Percentiles rank a stretch among this genome's conserved stretches.
These are phyloP conservation scores for Lachnellula willkommii DNA, from an alignment of 2,329 filamentous ascomycete genomes.

Conservation along the genomic window DNA sequence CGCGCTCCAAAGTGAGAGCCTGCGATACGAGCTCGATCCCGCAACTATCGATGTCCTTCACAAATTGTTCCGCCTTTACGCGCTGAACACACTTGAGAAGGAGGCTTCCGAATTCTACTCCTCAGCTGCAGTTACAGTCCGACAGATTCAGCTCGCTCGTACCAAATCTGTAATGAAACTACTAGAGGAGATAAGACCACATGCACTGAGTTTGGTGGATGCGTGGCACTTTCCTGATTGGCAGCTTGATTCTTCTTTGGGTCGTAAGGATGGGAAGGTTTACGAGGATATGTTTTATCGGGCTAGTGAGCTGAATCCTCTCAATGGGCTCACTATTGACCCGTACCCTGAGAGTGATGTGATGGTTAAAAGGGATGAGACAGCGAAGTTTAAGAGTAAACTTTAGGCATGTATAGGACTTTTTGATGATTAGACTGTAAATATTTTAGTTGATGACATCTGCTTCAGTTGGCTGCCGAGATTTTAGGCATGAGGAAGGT, in stretches of 20 bases:
- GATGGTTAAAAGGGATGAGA: conserved; percentile 56
- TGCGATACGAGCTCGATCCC: conserved; percentile 49
- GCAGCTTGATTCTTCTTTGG: conserved; percentile 68
- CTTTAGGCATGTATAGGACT: conserved; percentile 32
- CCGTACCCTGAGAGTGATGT: conserved; percentile 61
- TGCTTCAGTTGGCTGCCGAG: not conserved
- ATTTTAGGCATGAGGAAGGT: too few relatives aligned
- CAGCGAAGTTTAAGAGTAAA: conserved; percentile 43
- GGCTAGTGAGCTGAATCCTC: conserved; percentile 65
- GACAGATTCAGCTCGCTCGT: conserved; percentile 65
- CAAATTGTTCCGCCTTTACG: conserved; percentile 61
- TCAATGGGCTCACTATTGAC: conserved; percentile 67
- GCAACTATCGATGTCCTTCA: conserved; percentile 55
- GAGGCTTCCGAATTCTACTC: conserved; percentile 70
- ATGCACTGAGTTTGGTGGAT: conserved; percentile 67
- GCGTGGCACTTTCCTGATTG: conserved; percentile 74
- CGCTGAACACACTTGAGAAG: conserved; percentile 61
- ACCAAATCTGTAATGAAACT: conserved; percentile 64
- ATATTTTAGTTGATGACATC: not conserved
- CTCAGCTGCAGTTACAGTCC: conserved; percentile 61
- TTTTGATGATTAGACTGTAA: not conserved
- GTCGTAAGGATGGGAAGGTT: conserved; percentile 66
- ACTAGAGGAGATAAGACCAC: conserved; percentile 66
- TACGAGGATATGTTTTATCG: conserved; percentile 73
- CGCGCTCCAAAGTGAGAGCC: conserved; percentile 51